These are phyloP conservation scores for Musa balbisiana DNA, from an alignment of 202 grass and related monocot genomes.

Conservation along the genomic window DNA sequence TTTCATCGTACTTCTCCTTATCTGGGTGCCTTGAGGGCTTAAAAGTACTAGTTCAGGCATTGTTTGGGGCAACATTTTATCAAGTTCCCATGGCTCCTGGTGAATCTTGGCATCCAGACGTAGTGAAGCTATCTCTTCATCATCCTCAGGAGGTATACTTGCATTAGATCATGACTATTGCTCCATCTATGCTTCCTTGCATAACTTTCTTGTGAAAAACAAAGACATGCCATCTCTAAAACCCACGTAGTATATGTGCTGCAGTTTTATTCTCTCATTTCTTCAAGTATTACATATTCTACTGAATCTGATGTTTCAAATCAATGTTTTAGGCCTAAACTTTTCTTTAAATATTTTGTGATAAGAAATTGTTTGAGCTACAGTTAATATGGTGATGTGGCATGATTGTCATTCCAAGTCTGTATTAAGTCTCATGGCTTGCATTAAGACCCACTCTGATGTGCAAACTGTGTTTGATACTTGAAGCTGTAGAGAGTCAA, in stretches of 20 bases:
- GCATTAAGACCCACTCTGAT: not conserved
- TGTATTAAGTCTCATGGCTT: too few species aligned
- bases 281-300: too few species aligned
- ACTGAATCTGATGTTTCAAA: too few species aligned
- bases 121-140: constrained; percentile 86
- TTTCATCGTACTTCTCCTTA: constrained; percentile 76
- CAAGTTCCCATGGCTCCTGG: constrained; percentile 49
- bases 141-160: constrained; percentile 70
- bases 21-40: constrained; percentile 71
- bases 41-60: constrained; percentile 76
- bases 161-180: not conserved
- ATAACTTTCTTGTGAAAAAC: constrained; percentile 4
- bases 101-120: constrained; percentile 94
- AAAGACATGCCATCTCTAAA: not conserved
- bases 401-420: not conserved
- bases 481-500: too few species aligned
- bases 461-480: too few species aligned
- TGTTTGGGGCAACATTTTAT: constrained; percentile 92
- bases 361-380: too few species aligned
- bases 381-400: not conserved
- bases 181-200: not conserved
- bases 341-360: too few species aligned
- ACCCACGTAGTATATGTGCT: too few species aligned
- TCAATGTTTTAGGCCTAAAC: too few species aligned
- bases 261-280: too few species aligned